These are phyloP conservation scores for Fusarium sp. DNA, from an alignment of 2,329 filamentous ascomycete genomes.

Conservation along the genomic window DNA sequence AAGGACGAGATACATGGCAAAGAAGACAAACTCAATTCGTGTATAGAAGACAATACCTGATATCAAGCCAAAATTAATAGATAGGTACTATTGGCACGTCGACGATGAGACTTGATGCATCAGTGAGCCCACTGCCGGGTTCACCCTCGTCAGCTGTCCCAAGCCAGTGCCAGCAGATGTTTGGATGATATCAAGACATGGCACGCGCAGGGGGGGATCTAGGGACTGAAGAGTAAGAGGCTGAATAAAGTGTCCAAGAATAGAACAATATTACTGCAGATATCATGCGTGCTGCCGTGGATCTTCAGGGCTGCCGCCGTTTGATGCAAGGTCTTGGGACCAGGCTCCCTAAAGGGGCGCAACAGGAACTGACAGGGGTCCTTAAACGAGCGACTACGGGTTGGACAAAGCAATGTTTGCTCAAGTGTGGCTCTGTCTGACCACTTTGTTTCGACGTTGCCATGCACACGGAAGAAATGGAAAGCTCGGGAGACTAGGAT, in stretches of 20 bases:
- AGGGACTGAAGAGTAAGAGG: conserved; percentile 5
- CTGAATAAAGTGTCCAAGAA: conserved; percentile 1
- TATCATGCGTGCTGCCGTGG: conserved; percentile 15
- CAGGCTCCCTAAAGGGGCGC: conserved; percentile 6
- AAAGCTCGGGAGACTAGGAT: conserved; percentile 21
- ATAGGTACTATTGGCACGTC: background rate
- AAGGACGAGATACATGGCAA: too few relatives aligned
- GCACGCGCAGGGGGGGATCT: conserved; percentile 8
- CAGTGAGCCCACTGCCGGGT: conserved; percentile 21
- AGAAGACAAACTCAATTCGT: too few relatives aligned
- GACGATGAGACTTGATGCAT: conserved; percentile 6
- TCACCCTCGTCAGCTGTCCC: conserved; percentile 11
- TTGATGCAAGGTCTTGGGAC: background rate
- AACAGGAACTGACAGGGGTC: conserved; percentile 6
- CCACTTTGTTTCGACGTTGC: conserved; percentile 21
- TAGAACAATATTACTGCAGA: conserved; percentile 8
- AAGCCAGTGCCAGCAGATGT: conserved; percentile 14
- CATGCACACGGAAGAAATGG: conserved; percentile 8
- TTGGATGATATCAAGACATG: conserved; percentile 18
- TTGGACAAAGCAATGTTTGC: background rate
- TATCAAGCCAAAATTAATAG: conserved; percentile 6
- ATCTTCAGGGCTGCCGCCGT: background rate
- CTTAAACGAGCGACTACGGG: background rate
- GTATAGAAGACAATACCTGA: background rate
- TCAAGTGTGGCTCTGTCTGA: background rate